These are phyloP conservation scores for Elongisporangium undulatum DNA, from an alignment of 352 stramenopile species.

Conservation along the genomic window DNA sequence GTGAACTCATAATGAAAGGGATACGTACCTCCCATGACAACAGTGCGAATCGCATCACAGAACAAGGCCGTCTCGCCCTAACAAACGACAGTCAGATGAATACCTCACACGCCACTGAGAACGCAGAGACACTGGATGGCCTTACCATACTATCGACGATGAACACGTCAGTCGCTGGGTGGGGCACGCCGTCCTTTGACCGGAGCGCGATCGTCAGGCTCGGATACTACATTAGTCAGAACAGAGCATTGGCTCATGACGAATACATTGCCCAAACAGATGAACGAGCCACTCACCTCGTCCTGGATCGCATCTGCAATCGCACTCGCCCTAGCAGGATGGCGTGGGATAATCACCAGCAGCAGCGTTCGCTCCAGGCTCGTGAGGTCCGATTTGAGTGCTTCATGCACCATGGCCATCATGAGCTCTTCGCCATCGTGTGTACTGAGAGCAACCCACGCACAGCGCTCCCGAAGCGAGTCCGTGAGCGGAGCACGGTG, in stretches of 20 bases:
- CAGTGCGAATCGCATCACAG: conserved; percentile 40
- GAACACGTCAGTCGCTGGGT: conserved; percentile 31
- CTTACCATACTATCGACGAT: conserved; percentile 65
- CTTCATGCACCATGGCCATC: conserved; percentile 32
- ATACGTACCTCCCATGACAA: conserved; percentile 56
- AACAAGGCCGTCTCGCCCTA: conserved; percentile 61
- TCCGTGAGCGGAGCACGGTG: conserved; percentile 7
- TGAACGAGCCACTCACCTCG: conserved; percentile 12
- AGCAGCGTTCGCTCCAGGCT: conserved; percentile 17
- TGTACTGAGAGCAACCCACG: conserved; percentile 61
- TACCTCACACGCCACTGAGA: no score
- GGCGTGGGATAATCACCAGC: conserved; percentile 53
- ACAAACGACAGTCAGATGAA: background rate
- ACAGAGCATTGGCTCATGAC: background rate
- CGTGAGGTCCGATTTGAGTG: conserved; percentile 11
- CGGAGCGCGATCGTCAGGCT: conserved; percentile 26
- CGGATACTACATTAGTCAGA: conserved; percentile 24
- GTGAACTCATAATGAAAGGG: background rate
- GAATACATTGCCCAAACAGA: background rate
- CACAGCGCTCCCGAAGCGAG: conserved; percentile 17
- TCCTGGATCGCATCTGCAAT: conserved; percentile 33
- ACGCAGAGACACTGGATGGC: background rate
- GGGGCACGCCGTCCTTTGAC: conserved; percentile 27
- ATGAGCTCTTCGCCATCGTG: conserved; percentile 61
- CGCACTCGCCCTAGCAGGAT: conserved; percentile 30